Percentiles rank a stretch among this genome's conserved stretches.
phyloP scores from a whole-genome alignment of 1,284 basidiomycete genomes.

The Ganoderma leucocontextum region DNA sequence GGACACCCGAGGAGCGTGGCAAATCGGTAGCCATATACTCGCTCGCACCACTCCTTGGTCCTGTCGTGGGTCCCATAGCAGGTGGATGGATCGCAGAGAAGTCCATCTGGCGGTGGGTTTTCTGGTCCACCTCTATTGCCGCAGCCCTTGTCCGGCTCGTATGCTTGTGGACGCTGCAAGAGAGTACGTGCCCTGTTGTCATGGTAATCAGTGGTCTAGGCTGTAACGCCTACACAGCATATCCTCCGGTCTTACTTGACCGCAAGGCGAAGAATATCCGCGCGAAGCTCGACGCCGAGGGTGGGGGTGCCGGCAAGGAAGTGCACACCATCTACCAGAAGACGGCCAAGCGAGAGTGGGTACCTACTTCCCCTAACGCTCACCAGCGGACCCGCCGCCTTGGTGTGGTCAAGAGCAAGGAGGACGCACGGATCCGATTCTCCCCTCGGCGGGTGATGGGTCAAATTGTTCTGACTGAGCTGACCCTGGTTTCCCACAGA shows the following conservation, averaged over 20 bases:
- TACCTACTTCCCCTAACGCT: background rate
- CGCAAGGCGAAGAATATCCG: constrained; percentile 62
- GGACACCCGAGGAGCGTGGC: constrained; percentile 73
- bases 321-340: constrained; percentile 57
- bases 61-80: constrained; percentile 69
- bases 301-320: constrained; percentile 40
- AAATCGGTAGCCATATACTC: constrained; percentile 75
- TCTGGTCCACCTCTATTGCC: constrained; percentile 68
- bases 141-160: constrained; percentile 57
- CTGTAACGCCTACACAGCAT: constrained; percentile 58
- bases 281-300: constrained; percentile 55
- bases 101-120: constrained; percentile 76
- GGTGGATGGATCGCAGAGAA: constrained; percentile 69
- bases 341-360: constrained; percentile 37
- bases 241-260: constrained; percentile 68
- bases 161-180: constrained; percentile 66
- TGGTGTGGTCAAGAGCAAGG: no score
- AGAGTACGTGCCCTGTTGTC: constrained; percentile 55
- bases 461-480: background rate
- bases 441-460: no score
- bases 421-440: no score
- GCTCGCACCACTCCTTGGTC: constrained; percentile 68
- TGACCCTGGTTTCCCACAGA: constrained; percentile 26
- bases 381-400: no score
- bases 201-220: background rate